A percentile compares a stretch with the other conserved stretches of the same genome.
Evolutionary conservation across 257 asterid species (phyloP).

Genomic region (Ilex asprella): DNA sequence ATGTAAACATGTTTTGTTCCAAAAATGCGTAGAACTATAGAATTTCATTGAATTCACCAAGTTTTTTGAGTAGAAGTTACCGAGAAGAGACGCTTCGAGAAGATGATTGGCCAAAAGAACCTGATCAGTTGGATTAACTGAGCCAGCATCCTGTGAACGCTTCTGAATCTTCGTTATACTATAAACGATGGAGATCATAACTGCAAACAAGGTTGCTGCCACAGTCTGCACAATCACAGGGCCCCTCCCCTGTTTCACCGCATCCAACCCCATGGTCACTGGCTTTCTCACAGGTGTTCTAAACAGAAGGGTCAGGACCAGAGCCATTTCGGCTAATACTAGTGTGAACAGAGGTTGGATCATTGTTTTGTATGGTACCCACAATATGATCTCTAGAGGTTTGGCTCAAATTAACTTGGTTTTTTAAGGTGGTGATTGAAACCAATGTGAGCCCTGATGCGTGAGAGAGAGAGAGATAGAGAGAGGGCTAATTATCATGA

Average conservation of each 20-base stretch:
- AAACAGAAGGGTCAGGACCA: constrained; percentile 47
- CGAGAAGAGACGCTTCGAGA: constrained; percentile 58
- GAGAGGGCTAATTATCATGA: too few relatives aligned
- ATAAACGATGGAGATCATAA: constrained; percentile 42
- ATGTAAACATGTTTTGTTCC: too few relatives aligned
- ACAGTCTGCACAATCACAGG: constrained; percentile 66
- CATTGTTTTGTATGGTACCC: constrained; percentile 25
- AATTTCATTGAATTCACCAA: background rate
- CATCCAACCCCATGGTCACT: constrained; percentile 41
- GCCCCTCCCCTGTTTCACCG: constrained; percentile 61
- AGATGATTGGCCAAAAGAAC: constrained; percentile 60
- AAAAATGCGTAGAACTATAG: too few relatives aligned
- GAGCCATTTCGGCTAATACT: constrained; percentile 49
- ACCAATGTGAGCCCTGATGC: too few relatives aligned
- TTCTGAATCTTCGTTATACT: constrained; percentile 36
- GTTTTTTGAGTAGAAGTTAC: constrained; percentile 22
- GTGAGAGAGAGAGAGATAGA: too few relatives aligned
- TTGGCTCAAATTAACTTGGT: too few relatives aligned
- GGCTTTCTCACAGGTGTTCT: constrained; percentile 69
- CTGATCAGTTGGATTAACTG: constrained; percentile 62
- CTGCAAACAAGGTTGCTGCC: constrained; percentile 54
- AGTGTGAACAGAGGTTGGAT: constrained; percentile 62
- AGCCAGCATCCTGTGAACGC: constrained; percentile 38
- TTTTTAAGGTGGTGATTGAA: too few relatives aligned
- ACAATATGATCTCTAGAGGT: too few relatives aligned